A percentile compares a stretch with the other conserved stretches of the same genome.
Conservation (phyloP, 2,329 filamentous ascomycete genomes). For the Penicillium freii region DNA sequence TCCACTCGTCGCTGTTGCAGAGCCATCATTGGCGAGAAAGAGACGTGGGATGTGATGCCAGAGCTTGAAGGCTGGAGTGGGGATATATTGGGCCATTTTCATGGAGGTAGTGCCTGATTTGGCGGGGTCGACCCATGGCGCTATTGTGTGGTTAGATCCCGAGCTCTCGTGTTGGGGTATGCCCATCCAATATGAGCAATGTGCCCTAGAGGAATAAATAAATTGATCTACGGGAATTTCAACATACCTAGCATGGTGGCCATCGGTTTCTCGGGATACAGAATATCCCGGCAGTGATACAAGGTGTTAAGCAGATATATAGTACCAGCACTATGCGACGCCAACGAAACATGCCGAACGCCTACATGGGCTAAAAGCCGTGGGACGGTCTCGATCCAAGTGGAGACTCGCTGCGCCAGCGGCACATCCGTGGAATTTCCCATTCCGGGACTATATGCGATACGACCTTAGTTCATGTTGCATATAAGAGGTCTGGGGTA, state of each 20-base stretch:
- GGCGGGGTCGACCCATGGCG: constrained; percentile 45
- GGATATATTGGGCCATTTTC: constrained; percentile 29
- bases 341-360: constrained; percentile 40
- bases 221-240: neutral
- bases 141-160: constrained; percentile 30
- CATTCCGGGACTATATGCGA: constrained; percentile 40
- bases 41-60: constrained; percentile 33
- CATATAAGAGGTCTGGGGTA: neutral
- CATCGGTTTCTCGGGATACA: constrained; percentile 15
- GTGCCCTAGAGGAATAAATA: neutral
- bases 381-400: constrained; percentile 46
- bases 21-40: constrained; percentile 22
- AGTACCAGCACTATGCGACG: constrained; percentile 44
- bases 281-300: constrained; percentile 31
- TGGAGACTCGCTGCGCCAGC: constrained; percentile 35
- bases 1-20: constrained; percentile 24
- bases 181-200: neutral
- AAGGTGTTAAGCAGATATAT: constrained; percentile 47
- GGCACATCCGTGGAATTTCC: constrained; percentile 44
- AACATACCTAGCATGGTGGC: neutral
- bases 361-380: constrained; percentile 37
- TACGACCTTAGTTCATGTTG: neutral
- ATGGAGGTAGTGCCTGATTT: constrained; percentile 34
- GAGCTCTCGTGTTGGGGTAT: neutral
- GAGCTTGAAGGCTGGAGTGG: constrained; percentile 22